Evolutionary conservation across 164 flowering plant species (phyloP), one percentile per base, ranked within the genome.

Genomic region (Akebia trifoliata): DNA sequence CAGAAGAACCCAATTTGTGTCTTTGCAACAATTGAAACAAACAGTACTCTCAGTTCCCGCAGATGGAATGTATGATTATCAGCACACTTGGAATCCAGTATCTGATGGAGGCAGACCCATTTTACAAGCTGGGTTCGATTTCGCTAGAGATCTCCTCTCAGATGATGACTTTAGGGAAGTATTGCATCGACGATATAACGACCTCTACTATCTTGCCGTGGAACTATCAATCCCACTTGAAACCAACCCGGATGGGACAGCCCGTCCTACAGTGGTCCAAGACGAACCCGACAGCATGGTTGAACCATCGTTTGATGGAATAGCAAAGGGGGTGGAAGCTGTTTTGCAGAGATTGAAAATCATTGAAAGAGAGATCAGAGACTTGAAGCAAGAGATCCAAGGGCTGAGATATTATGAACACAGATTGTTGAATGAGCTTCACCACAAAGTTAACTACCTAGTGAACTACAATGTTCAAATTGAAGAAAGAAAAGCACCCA

Each of bases 81-180:
- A 93, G 72, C 99, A 90, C 68, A 87, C 96, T 0, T 93, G 97
- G 97, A 63, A 60, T 48, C 43, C 79, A 30, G 88, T 93, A 8
- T 56, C 62, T 24, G 98, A 87, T 40, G 74, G 81, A n/a, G 89
- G 90, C 7, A 82, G 72, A 47, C 54, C 69, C 24, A 53, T 85
- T 64, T 60, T 87, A 39, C 57, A 53, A 43, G 64, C 79, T 18
- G 96, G 96, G 21, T 93, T 83, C 64, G 89, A 87, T 72, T 74
- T 77, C 26, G 94, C 96, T 3, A 73, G 96, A 50, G 86, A 87
- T 61, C 87, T 87, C 29, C 69, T 93, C 10, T 93, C 97, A 1
- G 96, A 90, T 50, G 96, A 90, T 60, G 99, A 93, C 31, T 86
- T 93, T 47, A 65, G 89, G 11, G 90, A 93, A 65, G 95, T 90